Conservation (phyloP, 371 early-diverging fungal species). For the Gilbertella persicaria region DNA sequence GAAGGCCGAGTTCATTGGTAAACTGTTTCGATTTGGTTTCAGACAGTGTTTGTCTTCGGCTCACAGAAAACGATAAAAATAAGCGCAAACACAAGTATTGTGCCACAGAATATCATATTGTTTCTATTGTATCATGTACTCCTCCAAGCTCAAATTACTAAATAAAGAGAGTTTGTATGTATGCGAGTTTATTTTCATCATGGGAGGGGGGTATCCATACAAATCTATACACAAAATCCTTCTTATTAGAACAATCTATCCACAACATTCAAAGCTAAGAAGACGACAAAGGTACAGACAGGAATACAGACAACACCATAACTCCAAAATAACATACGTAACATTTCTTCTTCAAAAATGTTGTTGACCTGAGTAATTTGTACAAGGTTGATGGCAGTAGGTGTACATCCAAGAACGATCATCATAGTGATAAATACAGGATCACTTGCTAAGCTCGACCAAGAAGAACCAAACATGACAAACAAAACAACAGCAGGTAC, state of each 20-base stretch:
- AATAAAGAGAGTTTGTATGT: too few relatives aligned
- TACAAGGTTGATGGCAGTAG: constrained; percentile 61
- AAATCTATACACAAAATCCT: too few relatives aligned
- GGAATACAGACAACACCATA: constrained; percentile 61
- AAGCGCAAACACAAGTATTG: too few relatives aligned
- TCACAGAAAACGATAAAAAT: too few relatives aligned
- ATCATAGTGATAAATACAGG: constrained; percentile 53
- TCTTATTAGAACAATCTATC: constrained; percentile 27
- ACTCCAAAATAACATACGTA: constrained; percentile 60
- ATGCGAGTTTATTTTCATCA: too few relatives aligned
- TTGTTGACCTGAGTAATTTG: constrained; percentile 59
- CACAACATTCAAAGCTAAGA: constrained; percentile 38
- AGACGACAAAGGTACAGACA: constrained; percentile 40
- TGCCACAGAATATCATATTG: too few relatives aligned
- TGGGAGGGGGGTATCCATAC: too few relatives aligned
- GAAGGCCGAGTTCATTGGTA: too few relatives aligned
- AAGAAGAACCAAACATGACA: constrained; percentile 23
- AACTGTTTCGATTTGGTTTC: too few relatives aligned
- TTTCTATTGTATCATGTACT: too few relatives aligned
- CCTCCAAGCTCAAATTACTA: too few relatives aligned
- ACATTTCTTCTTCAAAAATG: constrained; percentile 57
- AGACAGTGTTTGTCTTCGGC: too few relatives aligned
- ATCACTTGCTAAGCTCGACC: constrained; percentile 45
- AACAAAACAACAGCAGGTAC: constrained; percentile 48
- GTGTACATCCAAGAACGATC: constrained; percentile 53